Conservation (phyloP, 2,329 filamentous ascomycete species). For the Tolypocladium album region DNA sequence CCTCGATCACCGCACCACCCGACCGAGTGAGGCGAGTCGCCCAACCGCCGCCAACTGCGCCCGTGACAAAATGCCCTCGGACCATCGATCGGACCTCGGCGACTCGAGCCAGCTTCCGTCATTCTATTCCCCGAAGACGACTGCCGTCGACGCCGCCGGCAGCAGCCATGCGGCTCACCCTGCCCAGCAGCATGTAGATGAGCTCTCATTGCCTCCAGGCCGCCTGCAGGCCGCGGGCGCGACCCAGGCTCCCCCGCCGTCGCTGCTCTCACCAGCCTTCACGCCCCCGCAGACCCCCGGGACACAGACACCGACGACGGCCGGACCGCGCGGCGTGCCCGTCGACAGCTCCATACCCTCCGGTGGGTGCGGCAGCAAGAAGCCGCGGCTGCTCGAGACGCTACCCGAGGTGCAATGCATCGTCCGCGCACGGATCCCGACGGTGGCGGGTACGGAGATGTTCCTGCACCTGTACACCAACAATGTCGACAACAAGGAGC, state of each 20-base stretch:
- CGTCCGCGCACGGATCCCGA: constrained; percentile 90
- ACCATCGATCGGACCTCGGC: constrained; percentile 11
- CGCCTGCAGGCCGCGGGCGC: constrained; percentile 6
- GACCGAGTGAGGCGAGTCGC: neutral
- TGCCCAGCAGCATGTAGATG: constrained; percentile 17
- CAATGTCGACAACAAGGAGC: constrained; percentile 87
- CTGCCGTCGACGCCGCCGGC: constrained; percentile 13
- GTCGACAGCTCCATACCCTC: constrained; percentile 48
- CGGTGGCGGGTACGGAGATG: constrained; percentile 87
- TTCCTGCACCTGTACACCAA: constrained; percentile 94
- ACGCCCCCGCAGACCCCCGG: constrained; percentile 60
- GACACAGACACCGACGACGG: constrained; percentile 36
- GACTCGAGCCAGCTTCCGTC: constrained; percentile 29
- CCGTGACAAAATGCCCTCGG: constrained; percentile 14
- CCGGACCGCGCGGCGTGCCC: constrained; percentile 40
- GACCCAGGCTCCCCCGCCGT: constrained; percentile 35
- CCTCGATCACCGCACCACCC: neutral
- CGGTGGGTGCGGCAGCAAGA: constrained; percentile 51
- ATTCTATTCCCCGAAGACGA: constrained; percentile 33
- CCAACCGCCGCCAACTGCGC: neutral
- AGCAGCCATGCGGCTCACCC: constrained; percentile 5
- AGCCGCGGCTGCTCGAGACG: constrained; percentile 61
- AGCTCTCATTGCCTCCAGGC: constrained; percentile 23
- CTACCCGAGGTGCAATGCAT: constrained; percentile 86
- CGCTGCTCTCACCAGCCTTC: constrained; percentile 79